Evolutionary conservation across 2,329 filamentous ascomycete species (phyloP).

Genomic region (Fusarium xylarioides): DNA sequence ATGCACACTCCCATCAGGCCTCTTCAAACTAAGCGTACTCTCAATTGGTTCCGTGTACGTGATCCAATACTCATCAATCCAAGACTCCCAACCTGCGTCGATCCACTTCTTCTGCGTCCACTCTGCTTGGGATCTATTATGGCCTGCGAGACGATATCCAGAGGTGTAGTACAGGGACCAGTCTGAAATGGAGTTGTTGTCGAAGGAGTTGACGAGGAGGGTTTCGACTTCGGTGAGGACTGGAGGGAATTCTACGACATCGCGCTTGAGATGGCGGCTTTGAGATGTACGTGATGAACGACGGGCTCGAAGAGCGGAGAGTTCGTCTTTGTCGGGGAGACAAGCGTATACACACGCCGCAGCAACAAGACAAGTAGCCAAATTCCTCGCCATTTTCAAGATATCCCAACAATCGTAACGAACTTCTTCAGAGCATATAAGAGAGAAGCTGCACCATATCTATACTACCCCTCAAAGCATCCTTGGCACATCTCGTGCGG

Average conservation of each 20-base stretch:
- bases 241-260: neutral
- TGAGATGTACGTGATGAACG: neutral
- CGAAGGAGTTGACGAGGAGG: conserved; percentile 24
- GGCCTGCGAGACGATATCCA: conserved; percentile 25
- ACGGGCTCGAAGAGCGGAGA: conserved; percentile 2
- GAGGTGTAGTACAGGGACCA: conserved; percentile 37
- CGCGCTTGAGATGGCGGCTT: conserved; percentile 17
- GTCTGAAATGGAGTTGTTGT: conserved; percentile 22
- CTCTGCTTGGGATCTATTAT: conserved; percentile 29
- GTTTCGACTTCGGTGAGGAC: conserved; percentile 11
- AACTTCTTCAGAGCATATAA: fast-evolving
- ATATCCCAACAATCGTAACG: fast-evolving
- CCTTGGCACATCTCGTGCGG: conserved; percentile 3
- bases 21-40: conserved; percentile 25
- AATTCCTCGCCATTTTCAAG: conserved; percentile 12
- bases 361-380: conserved; percentile 14
- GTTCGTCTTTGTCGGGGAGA: conserved; percentile 25
- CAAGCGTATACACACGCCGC: conserved; percentile 30
- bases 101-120: conserved; percentile 36
- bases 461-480: neutral
- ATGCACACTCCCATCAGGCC: conserved; percentile 15
- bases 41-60: conserved; percentile 31
- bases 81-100: conserved; percentile 26
- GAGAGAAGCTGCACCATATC: neutral
- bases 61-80: conserved; percentile 35